phyloP scores from a whole-genome alignment of 805 yeast species.

The Myxozyma sirexii region DNA sequence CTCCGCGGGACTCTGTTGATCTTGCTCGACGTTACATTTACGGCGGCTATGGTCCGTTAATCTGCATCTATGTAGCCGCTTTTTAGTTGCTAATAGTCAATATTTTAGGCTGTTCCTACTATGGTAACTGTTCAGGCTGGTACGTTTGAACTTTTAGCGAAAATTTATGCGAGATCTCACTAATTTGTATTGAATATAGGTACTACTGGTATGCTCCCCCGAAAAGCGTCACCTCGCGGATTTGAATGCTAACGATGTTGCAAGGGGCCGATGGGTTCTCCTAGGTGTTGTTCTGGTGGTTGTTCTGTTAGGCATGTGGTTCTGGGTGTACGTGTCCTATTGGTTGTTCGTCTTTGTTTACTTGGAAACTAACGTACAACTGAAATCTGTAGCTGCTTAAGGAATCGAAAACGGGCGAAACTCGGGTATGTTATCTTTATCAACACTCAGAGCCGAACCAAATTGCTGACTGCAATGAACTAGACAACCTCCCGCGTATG shows the following conservation, averaged over 20 bases:
- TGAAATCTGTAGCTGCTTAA: slow-evolving; percentile 4
- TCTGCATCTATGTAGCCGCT: not conserved
- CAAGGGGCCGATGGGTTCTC: slow-evolving; percentile 30
- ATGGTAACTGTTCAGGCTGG: slow-evolving; percentile 26
- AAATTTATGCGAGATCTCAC: not conserved
- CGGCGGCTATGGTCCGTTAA: not conserved
- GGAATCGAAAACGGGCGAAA: slow-evolving; percentile 20
- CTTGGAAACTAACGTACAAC: not conserved
- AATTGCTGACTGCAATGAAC: too few species aligned
- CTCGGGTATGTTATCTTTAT: slow-evolving; percentile 12
- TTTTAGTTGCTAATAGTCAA: not conserved
- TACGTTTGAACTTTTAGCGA: not conserved
- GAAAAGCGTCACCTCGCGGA: too few species aligned
- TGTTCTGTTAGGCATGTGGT: slow-evolving; percentile 9
- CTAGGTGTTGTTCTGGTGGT: slow-evolving; percentile 21
- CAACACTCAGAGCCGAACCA: too few species aligned
- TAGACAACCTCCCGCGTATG: slow-evolving; percentile 27
- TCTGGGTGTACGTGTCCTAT: slow-evolving; percentile 18
- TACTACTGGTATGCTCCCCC: slow-evolving; percentile 25
- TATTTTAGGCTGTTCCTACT: slow-evolving; percentile 18
- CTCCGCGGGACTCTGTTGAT: not conserved
- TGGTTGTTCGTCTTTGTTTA: not conserved
- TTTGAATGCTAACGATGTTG: too few species aligned
- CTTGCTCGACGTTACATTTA: not conserved
- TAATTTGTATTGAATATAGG: slow-evolving; percentile 9